Conservation (phyloP, 2,329 filamentous ascomycete species). For the Aspergillus fructus region DNA sequence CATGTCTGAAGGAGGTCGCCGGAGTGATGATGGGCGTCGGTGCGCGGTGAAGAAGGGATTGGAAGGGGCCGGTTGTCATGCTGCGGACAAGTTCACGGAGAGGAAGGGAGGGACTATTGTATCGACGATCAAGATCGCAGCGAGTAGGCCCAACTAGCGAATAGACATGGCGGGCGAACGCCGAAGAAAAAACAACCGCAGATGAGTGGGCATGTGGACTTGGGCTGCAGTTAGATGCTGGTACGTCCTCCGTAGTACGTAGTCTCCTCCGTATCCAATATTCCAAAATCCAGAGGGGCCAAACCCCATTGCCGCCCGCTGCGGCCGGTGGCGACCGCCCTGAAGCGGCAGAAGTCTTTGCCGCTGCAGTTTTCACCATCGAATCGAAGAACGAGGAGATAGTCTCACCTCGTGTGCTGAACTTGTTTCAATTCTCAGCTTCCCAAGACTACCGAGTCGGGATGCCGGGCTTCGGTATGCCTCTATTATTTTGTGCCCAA, state of each 20-base stretch:
- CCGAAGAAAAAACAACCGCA: slow-evolving; percentile 1
- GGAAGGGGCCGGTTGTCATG: not conserved
- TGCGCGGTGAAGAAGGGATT: not conserved
- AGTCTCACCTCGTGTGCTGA: no score
- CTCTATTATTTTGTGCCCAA: not conserved
- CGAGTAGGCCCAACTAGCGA: not conserved
- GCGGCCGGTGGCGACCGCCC: slow-evolving; percentile 4
- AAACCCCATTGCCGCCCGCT: not conserved
- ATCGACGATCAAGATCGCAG: not conserved
- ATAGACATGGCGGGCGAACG: not conserved
- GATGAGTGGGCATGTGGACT: not conserved
- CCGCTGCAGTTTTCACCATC: not conserved
- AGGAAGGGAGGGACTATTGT: not conserved
- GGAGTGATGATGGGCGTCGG: not conserved
- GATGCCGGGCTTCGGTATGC: slow-evolving; percentile 10
- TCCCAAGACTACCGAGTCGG: slow-evolving; percentile 12
- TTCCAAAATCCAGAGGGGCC: not conserved
- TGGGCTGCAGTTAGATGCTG: no score
- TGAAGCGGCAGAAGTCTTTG: slow-evolving; percentile 1
- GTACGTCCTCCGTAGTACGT: no score
- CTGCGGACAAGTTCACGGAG: not conserved
- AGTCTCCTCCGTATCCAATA: no score
- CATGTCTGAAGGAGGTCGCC: not conserved
- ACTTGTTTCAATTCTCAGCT: no score
- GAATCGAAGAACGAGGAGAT: no score